Evolutionary conservation across 306 rosid genomes (phyloP).

Genomic region (Cucumis sativus): DNA sequence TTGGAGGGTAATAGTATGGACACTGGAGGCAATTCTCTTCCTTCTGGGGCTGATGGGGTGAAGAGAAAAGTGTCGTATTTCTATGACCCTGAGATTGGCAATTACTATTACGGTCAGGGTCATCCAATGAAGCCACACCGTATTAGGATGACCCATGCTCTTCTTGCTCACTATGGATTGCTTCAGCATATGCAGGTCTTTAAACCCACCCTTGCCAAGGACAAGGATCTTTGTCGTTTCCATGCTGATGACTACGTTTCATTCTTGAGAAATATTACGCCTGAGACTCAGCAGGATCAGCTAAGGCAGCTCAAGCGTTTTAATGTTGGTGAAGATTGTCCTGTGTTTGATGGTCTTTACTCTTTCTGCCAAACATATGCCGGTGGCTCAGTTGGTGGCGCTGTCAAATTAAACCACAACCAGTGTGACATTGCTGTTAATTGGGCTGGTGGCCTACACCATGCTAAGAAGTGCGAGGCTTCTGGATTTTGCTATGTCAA

Average conservation of each 20-base stretch:
- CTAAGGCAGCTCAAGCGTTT: constrained; percentile 77
- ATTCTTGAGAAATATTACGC: constrained; percentile 63
- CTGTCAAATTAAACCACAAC: constrained; percentile 68
- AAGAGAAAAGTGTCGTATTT: constrained; percentile 73
- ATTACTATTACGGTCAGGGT: constrained; percentile 85
- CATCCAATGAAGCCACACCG: constrained; percentile 97
- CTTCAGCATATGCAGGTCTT: constrained; percentile 81
- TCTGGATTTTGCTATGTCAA: constrained; percentile 86
- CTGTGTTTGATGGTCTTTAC: constrained; percentile 78
- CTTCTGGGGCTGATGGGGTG: constrained; percentile 67
- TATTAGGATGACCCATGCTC: constrained; percentile 85
- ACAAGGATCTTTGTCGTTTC: constrained; percentile 69
- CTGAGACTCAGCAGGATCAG: constrained; percentile 84
- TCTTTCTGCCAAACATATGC: constrained; percentile 80
- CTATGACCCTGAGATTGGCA: constrained; percentile 83
- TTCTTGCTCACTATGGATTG: constrained; percentile 74
- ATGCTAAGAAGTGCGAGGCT: constrained; percentile 87
- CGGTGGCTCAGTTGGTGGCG: constrained; percentile 89
- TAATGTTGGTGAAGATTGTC: constrained; percentile 87
- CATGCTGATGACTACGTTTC: constrained; percentile 82
- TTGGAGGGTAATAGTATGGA: constrained; percentile 24
- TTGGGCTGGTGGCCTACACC: constrained; percentile 87
- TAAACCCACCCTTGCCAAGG: constrained; percentile 82
- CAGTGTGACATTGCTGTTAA: constrained; percentile 69
- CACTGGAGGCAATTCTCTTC: constrained; percentile 58